Base-by-base conservation (phyloP, 805 yeast genomes). In the Hanseniaspora nectarophila region DNA sequence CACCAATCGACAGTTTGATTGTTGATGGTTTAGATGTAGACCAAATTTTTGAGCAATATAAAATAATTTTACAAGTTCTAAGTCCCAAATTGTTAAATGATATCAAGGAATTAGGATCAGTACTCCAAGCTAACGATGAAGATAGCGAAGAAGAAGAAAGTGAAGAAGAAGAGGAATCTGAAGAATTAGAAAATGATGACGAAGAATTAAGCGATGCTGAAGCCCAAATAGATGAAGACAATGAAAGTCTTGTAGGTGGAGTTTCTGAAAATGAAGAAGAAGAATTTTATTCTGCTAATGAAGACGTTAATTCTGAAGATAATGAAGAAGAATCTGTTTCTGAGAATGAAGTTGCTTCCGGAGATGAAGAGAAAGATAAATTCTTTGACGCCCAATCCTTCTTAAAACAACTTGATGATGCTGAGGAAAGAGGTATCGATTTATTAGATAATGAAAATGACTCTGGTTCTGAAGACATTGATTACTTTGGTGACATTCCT, bases 21-120 rank as follows among this genome's bases (percentile, higher is more conserved):
- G 74, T 83, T 13, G 94, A 88, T 45, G 97, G 96, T 0, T 70
- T 90, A 51, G 95, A 85, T 64, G 81, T 95, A 23, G 76, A 82
- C 37, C 97, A 90, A 63, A 88, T 92, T 0, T 90, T 90, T 87
- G 95, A 90, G 53, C 97, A 90, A 67, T 81, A 85, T 2, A 86
- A 85, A 65, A 75, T 90, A 69, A 81, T 90, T 18, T 70, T 87
- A 35, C 96, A 88, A 54, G 82, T 82, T 7, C 82, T 83, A 12
- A 79, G 82, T 26, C 87, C 82, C 45, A 72, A 73, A 40, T 66
- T 87, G 33, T 62, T 85, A 62, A 76, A 72, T 18, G 73, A 73
- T 49, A 74, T 86, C 42, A 80, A 80, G 2, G 70, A 67, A 34
- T 61, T 82, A 54, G 75, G 70, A 56, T 68, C 67, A 56, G 40